Conservation (phyloP, 169 alveolate species). For the Cryptosporidium bovis region DNA sequence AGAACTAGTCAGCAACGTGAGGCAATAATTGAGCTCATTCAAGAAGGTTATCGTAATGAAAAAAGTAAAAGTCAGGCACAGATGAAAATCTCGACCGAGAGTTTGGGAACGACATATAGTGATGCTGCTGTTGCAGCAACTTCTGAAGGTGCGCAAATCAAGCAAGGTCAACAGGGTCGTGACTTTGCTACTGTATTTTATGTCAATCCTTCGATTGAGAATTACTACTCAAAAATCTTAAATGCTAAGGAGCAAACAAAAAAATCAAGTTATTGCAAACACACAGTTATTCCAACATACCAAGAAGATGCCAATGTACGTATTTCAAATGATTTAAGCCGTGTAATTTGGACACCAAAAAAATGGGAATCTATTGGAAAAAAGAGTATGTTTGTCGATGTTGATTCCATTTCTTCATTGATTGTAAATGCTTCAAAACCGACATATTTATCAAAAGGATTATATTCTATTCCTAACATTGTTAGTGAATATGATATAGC, state of each 20-base stretch:
- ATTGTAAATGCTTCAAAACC: constrained; percentile 72
- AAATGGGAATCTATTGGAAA: constrained; percentile 62
- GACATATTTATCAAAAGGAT: constrained; percentile 42
- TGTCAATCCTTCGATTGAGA: constrained; percentile 47
- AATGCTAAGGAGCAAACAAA: constrained; percentile 29
- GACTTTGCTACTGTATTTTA: constrained; percentile 63
- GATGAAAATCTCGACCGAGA: constrained; percentile 61
- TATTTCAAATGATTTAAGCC: constrained; percentile 62
- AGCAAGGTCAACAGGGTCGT: constrained; percentile 75
- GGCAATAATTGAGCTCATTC: constrained; percentile 71
- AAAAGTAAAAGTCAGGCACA: constrained; percentile 71
- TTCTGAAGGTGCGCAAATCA: constrained; percentile 68
- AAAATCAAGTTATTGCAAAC: constrained; percentile 53
- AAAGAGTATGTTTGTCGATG: constrained; percentile 62
- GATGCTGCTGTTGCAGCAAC: constrained; percentile 71
- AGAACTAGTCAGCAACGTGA: constrained; percentile 58
- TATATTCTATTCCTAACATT: constrained; percentile 46
- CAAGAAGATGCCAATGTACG: constrained; percentile 69
- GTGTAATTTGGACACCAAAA: constrained; percentile 65
- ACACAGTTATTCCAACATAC: constrained; percentile 64
- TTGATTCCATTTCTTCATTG: constrained; percentile 66
- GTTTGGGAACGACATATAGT: constrained; percentile 67
- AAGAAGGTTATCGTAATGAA: constrained; percentile 70
- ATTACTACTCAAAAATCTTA: constrained; percentile 33
- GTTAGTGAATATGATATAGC: constrained; percentile 69